Evolutionary conservation across 345 rosid species (phyloP).

Genomic region (Draba incana): DNA sequence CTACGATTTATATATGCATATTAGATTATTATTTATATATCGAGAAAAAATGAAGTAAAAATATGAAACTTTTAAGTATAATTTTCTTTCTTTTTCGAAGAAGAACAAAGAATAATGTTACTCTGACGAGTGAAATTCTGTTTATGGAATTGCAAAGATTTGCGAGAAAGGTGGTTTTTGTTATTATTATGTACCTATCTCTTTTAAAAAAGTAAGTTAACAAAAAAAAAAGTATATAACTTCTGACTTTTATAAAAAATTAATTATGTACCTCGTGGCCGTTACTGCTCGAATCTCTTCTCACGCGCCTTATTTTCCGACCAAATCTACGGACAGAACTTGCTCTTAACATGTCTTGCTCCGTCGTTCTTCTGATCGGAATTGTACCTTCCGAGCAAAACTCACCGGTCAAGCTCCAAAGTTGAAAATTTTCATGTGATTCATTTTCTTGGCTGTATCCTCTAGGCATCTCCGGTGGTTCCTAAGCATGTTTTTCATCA

Average conservation of each 20-base stretch:
- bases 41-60: neutral
- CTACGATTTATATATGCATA: conserved; percentile 44
- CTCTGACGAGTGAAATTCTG: conserved; percentile 44
- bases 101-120: conserved; percentile 14
- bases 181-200: conserved; percentile 34
- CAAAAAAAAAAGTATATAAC: conserved; percentile 55
- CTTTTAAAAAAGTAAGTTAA: conserved; percentile 48
- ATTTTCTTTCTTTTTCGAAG: conserved; percentile 69
- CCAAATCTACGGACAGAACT: conserved; percentile 71
- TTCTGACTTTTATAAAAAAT: conserved; percentile 24
- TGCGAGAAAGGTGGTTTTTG: conserved; percentile 44
- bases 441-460: conserved; percentile 49
- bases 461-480: conserved; percentile 75
- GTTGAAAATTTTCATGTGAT: conserved; percentile 60
- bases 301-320: conserved; percentile 66
- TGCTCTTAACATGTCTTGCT: conserved; percentile 81
- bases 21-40: conserved; percentile 12
- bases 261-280: conserved; percentile 78
- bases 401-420: conserved; percentile 80
- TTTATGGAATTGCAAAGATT: conserved; percentile 68
- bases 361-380: conserved; percentile 91
- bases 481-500: conserved; percentile 52
- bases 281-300: conserved; percentile 81
- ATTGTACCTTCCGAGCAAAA: conserved; percentile 89
- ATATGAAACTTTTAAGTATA: neutral